Conservation (phyloP, 2,329 filamentous ascomycete species). For the Proliferodiscus dingleyae region DNA sequence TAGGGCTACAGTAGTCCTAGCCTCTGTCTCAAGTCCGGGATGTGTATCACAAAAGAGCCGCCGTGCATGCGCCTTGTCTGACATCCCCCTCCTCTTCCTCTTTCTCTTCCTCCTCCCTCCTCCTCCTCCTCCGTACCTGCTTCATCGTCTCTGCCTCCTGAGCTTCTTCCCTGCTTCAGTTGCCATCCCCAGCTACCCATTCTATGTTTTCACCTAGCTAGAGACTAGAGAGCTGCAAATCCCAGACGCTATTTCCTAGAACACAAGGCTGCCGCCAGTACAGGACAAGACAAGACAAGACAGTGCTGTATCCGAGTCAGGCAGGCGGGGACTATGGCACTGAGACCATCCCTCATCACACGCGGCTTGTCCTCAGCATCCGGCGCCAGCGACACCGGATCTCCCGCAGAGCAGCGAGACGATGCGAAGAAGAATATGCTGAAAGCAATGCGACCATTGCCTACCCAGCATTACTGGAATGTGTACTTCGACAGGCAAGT, state of each 20-base stretch:
- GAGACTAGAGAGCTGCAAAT: too few relatives aligned
- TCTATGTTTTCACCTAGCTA: too few relatives aligned
- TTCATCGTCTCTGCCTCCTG: too few relatives aligned
- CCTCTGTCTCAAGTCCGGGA: too few relatives aligned
- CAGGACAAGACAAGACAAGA: too few relatives aligned
- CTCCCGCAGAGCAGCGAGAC: slow-evolving; percentile 68
- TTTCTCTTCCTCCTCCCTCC: not conserved
- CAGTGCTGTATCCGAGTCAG: slow-evolving; percentile 4
- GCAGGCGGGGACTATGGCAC: slow-evolving; percentile 41
- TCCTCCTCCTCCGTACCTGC: too few relatives aligned
- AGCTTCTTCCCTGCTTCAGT: too few relatives aligned
- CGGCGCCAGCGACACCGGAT: slow-evolving; percentile 56
- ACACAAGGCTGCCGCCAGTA: slow-evolving; percentile 17
- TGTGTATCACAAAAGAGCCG: too few relatives aligned
- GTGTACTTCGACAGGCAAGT: slow-evolving; percentile 61
- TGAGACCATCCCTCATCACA: slow-evolving; percentile 55
- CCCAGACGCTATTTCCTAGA: slow-evolving; percentile 6
- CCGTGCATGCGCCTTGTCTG: not conserved
- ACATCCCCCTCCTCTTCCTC: not conserved
- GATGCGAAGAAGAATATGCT: slow-evolving; percentile 81
- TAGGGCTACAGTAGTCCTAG: too few relatives aligned
- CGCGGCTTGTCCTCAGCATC: slow-evolving; percentile 58
- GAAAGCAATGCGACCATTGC: slow-evolving; percentile 65
- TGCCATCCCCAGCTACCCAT: too few relatives aligned
- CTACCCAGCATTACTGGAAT: slow-evolving; percentile 76